Evolutionary conservation across 768 basidiomycete species (phyloP), one percentile per base, ranked within the genome.

Genomic region (Kwoniella shandongensis): DNA sequence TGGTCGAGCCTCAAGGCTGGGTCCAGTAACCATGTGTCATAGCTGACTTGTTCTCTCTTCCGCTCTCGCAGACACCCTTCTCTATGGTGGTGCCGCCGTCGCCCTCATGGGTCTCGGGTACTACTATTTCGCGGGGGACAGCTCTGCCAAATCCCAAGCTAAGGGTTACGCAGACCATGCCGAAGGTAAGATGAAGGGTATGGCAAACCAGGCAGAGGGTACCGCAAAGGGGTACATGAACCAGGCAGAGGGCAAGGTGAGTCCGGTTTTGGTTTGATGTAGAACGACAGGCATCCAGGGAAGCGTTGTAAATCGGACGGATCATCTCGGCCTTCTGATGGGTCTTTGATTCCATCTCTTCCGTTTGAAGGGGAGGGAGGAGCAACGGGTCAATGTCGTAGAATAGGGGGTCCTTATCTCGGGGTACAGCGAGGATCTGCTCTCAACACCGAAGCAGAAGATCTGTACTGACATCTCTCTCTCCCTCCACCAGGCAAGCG

Each of bases 1-100:
- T 42, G 40, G 6, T 42, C 40, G 6, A 42, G 22, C 17, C 40
- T 42, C n/a, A 32, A 32, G 32, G 32, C 13, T 32, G 13, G 13
- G 13, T 13, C 13, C 7, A 32, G 32, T 6, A 32, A 32, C 32
- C 32, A 32, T 6, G 32, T 6, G 32, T n/a, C n/a, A n/a, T n/a
- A n/a, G n/a, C 40, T 42, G 40, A n/a, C 40, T 42, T 18, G 40
- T 8, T 18, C 5, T 42, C 40, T 8, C 6, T 23, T 38, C 11
- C n/a, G 32, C 13, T 32, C 32, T 32, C 32, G n/a, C 32, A 32
- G 32, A 63, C 47, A 58, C 56, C 35, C 46, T 69, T 8, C 41
- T 69, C 15, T 70, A 64, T 44, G 59, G 45, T 22, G 65, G 59
- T 36, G 57, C 57, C 27, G 68, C 54, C 4, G 49, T 60, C 23